A percentile compares a stretch with the other conserved stretches of the same genome.
Conservation (phyloP, 306 rosid genomes). For the Quercus parvula region DNA sequence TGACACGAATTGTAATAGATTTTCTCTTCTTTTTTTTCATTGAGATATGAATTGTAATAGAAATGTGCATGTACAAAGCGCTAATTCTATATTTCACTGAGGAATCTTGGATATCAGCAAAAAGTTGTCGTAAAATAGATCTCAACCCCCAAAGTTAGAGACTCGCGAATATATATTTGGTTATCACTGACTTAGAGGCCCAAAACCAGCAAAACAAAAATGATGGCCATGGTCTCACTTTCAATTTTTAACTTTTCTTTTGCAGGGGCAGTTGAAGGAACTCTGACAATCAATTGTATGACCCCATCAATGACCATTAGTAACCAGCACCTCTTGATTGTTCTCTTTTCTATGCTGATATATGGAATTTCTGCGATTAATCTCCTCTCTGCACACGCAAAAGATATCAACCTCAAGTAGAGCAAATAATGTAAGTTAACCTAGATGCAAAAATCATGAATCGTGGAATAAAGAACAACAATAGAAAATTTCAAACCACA, state of each 20-base stretch:
- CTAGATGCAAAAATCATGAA: neutral
- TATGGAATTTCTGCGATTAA: conserved; percentile 40
- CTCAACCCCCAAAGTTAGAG: conserved; percentile 12
- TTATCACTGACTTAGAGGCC: conserved; percentile 18
- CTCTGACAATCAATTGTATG: conserved; percentile 1
- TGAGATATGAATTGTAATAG: neutral
- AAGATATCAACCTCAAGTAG: neutral
- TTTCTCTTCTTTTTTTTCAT: no score
- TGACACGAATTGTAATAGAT: neutral
- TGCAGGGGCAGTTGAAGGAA: conserved; percentile 9
- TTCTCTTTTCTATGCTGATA: conserved; percentile 47
- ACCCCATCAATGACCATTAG: conserved; percentile 47
- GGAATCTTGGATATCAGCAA: neutral
- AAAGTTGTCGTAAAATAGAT: neutral
- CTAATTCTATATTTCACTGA: neutral
- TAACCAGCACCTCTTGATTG: conserved; percentile 30
- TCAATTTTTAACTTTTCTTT: conserved; percentile 20
- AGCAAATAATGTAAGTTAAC: neutral
- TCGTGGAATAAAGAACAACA: neutral
- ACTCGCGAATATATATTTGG: conserved; percentile 21
- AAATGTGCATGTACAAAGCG: neutral
- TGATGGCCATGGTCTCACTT: conserved; percentile 10
- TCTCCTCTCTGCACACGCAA: conserved; percentile 62
- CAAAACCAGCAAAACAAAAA: conserved; percentile 26
- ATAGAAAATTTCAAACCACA: neutral